Conservation (phyloP, 2,329 filamentous ascomycete genomes). For the Passalora sequoiae region DNA sequence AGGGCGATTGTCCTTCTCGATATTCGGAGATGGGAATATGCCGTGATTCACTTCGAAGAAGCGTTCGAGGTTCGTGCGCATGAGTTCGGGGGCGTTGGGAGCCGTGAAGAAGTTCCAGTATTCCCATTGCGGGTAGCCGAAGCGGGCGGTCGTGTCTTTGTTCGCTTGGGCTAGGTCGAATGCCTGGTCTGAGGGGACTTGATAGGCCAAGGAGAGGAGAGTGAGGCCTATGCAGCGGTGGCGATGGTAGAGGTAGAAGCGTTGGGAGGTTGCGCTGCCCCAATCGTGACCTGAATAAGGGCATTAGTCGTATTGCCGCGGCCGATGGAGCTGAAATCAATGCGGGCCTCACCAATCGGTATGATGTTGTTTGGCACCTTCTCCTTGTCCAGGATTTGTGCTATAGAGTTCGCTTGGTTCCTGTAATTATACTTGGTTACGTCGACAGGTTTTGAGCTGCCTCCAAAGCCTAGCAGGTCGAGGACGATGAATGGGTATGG, state of each 20-base stretch:
- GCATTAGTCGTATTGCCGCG: background rate
- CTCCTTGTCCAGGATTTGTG: conserved; percentile 41
- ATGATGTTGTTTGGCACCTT: conserved; percentile 18
- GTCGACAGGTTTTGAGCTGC: conserved; percentile 41
- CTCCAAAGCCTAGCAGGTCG: conserved; percentile 39
- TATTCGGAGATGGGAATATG: conserved; percentile 14
- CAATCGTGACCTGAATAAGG: conserved; percentile 18
- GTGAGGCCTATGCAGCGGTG: conserved; percentile 40
- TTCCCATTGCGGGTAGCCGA: conserved; percentile 38
- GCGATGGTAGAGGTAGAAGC: conserved; percentile 42
- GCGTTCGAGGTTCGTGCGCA: conserved; percentile 22
- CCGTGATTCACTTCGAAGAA: conserved; percentile 28
- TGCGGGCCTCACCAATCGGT: conserved; percentile 12
- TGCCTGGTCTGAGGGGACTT: conserved; percentile 20
- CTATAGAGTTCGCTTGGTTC: conserved; percentile 35
- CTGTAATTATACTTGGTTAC: conserved; percentile 35
- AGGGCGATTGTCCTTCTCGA: background rate
- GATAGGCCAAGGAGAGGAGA: conserved; percentile 43
- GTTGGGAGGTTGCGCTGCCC: conserved; percentile 39
- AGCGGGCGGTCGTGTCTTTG: conserved; percentile 27
- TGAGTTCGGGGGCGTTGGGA: conserved; percentile 19
- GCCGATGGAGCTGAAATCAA: conserved; percentile 10
- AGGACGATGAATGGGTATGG: conserved; percentile 34
- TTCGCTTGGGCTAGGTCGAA: conserved; percentile 40
- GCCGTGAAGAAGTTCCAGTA: conserved; percentile 47